These are phyloP conservation scores for Alternaria brassicicola DNA, from an alignment of 2,329 filamentous ascomycete genomes.

Conservation along the genomic window DNA sequence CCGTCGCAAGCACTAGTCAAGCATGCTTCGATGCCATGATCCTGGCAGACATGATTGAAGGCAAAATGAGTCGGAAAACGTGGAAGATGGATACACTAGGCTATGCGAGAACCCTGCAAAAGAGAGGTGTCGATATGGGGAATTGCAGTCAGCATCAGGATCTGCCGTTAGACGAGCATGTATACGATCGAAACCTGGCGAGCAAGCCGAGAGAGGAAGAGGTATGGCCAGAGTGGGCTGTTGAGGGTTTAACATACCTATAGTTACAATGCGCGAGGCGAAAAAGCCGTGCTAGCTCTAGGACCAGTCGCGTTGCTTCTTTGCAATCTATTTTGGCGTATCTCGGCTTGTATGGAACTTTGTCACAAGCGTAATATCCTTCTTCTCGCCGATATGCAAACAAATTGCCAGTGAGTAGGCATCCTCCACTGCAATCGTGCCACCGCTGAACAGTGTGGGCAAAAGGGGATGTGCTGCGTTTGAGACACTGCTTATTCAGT, in stretches of 20 bases:
- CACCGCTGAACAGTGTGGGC: slow-evolving; percentile 58
- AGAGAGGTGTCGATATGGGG: slow-evolving; percentile 49
- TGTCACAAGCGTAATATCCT: slow-evolving; percentile 13
- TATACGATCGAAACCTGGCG: slow-evolving; percentile 23
- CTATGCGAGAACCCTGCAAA: slow-evolving; percentile 48
- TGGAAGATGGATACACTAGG: slow-evolving; percentile 49
- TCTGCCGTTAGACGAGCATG: slow-evolving; percentile 32
- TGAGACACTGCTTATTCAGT: slow-evolving; percentile 37
- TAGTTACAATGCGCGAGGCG: background rate
- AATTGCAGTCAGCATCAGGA: slow-evolving; percentile 50
- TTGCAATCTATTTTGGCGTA: no score
- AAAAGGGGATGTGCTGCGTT: slow-evolving; percentile 60
- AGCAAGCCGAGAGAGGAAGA: slow-evolving; percentile 17
- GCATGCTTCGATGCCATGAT: slow-evolving; percentile 54
- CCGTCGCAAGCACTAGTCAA: slow-evolving; percentile 56
- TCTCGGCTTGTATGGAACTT: no score
- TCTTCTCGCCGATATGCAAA: no score
- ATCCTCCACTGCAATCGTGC: slow-evolving; percentile 59
- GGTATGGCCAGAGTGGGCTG: slow-evolving; percentile 34
- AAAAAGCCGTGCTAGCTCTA: background rate
- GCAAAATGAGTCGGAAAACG: slow-evolving; percentile 41
- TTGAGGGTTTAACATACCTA: slow-evolving; percentile 3
- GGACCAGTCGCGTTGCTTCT: slow-evolving; percentile 3
- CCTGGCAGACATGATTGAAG: slow-evolving; percentile 50
- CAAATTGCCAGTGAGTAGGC: no score